Base-by-base conservation (phyloP, 75 land plant species). In the Pinus taeda region DNA sequence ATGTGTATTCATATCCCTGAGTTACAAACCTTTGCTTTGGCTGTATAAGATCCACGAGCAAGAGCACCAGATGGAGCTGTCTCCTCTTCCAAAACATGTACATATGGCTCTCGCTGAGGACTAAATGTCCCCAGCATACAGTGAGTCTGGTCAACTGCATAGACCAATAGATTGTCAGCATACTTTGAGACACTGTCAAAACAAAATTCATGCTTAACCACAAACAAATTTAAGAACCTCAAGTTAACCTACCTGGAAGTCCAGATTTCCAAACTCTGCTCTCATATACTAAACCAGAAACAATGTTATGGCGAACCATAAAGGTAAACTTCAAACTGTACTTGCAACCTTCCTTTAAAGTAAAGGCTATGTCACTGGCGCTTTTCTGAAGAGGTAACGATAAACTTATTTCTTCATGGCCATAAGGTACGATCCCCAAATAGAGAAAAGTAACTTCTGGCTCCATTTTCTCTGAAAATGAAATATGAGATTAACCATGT, bases 121-220 rank as follows among this genome's bases (percentile, higher is more conserved):
- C 84, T 87, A 83, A 89, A 93, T 11, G 96, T 85, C 39, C 96
- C 94, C 69, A 93, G 49, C 96, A 93, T 93, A n/a, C 78, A 83
- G 33, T 76, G 80, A 62, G 79, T 88, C 65, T 87, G 85, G 77
- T 89, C 92, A 57, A 93, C 94, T 88, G 74, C 45, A 58, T 74
- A 33, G 11, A 57, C 75, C 11, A 77, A 18, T 58, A 45, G 3
- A 18, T 13, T 11, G 9, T 77, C 20, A 75, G 45, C 42, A 37
- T 69, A 53, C 53, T 42, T 69, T 24, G 22, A 39, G 39, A 20
- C 42, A 18, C 18, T 6, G 22, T 69, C 55, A n/a, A 69, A 69
- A 8, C n/a, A 69, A 69, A 42, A 42, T 42, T 42, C 22, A 39
- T 21, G 36, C 21, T 29, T 49, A 58, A 37, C 33, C 57, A 56